Evolutionary conservation across 1,284 basidiomycete species (phyloP), one percentile per base, ranked within the genome.

Genomic region (Takashimella koratensis): DNA sequence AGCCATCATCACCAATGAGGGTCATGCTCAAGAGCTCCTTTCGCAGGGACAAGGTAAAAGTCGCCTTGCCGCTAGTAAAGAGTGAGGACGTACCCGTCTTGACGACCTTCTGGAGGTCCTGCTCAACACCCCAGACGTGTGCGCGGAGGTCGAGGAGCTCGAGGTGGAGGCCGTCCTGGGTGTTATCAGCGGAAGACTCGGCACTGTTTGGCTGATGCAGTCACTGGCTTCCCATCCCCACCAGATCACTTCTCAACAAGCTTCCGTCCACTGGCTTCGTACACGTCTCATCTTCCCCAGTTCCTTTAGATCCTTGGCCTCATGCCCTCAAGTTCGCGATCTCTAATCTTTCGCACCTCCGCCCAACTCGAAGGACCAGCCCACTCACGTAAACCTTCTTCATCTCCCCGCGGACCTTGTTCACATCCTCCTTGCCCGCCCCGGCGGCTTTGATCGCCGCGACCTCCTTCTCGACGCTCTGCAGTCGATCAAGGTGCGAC

Each of bases 381-480:
- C n/a, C n/a, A 68, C 76, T 67, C 64, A 77, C 77, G 56, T 90
- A 88, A 23, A 91, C 75, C 74, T 90, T 91, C 82, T 92, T 92
- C 63, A 86, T 81, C 74, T 94, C 90, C 16, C 82, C 82, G 55
- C 90, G 79, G 19, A 90, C 77, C 57, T 83, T 81, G 27, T 83
- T 81, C 24, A 89, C 77, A 62, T 94, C 90, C 47, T 91, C 89
- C 74, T 90, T 92, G 26, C 79, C 81, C 4, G 87, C 81, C 2
- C 85, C 81, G 19, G 77, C 74, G 47, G 83, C 82, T n/a, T 82
- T 79, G 25, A 94, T 69, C 0, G 85, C 84, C 70, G 87, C 89
- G 60, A 93, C 71, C 66, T 92, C 90, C 72, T 90, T 90, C 76
- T 94, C 90, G 2, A 92, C 88, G 2, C 84, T 83, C 70, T 92